Evolutionary conservation across 1,284 basidiomycete genomes (phyloP), one percentile per base, ranked within the genome.

Genomic region (Amylostereum chailletii): DNA sequence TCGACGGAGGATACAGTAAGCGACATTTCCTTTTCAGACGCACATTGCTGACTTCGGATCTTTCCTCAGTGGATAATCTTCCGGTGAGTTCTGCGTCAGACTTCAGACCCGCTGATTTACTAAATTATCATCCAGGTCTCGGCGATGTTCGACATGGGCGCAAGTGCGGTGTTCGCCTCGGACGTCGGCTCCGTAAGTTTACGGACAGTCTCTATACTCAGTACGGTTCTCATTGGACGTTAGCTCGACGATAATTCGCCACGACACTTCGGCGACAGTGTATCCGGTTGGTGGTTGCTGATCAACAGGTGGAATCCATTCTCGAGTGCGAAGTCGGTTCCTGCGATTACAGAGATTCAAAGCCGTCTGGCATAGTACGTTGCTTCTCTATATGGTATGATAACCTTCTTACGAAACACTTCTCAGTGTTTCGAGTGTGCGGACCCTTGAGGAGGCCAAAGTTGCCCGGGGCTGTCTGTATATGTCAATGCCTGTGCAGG

Each of bases 201-300:
- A 26, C 43, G 38, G 32, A 5, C 33, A 31, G 2, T 38, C 38
- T 7, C 9, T 34, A 8, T 36, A 2, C n/a, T 19, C n/a, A 30
- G 10, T 7, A 43, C 38, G 4, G 6, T 37, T 34, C 41, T 55
- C 8, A 55, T 34, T 42, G n/a, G 2, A 19, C 48, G 37, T 33
- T 53, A 84, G 87, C 70, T 94, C 50, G 94, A 98, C 62, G 96
- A 99, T 64, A 98, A 95, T 53, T 92, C 90, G 1, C 92, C 94
- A 0, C 79, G 95, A 39, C 86, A 89, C 58, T 98, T 95, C 65
- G 94, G 95, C 4, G 96, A 99, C 60, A 87, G 90, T 0, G 77
- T 99, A 1, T 97, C 94, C 2, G 96, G 96, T 27, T 97, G 93
- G 86, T 98, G 93, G 91, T 79, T 99, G 11, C 72, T 98, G 50